Evolutionary conservation across 192 early-diverging fungal species (phyloP), one percentile per base, ranked within the genome.

Genomic region (Thamnidium elegans): DNA sequence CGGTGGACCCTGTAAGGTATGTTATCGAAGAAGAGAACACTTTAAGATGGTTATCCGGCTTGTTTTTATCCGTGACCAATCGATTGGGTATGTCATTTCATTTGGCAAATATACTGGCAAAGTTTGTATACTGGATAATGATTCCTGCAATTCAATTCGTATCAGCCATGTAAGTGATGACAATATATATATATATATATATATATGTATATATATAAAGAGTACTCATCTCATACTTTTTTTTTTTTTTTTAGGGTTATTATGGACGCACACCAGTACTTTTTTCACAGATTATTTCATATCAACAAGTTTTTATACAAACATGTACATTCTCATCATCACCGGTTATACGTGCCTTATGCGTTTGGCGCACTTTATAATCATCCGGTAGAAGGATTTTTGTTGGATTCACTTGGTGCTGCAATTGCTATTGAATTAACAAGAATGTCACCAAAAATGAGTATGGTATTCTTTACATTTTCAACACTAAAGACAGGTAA

Each of bases 341-440:
- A 92, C 61, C 82, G 86, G 36, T 67, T 92, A 26, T 90, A 90
- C 51, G 87, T 83, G 19, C 86, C 87, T 26, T 92, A 87, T 75
- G 88, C 90, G 8, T 92, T 84, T 78, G 90, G 89, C 15, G 90
- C 90, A 17, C 76, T 92, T 31, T 92, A 92, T 74, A 92, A 92
- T 73, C 90, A 92, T 67, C 90, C 90, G 0, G 55, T 92, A 31
- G 90, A 92, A 71, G 89, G 88, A 3, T 84, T 92, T 62, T 45
- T 92, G 51, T 74, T 92, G 78, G 90, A 92, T 73, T 81, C 81
- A 39, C 68, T 90, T 23, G 90, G 90, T 51, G 79, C 86, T 42
- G 79, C 74, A 0, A 45, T 92, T 10, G 81, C 90, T 13, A 81
- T 84, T 44, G 69, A 86, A 39, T 26, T 90, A 50, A 76, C 83